Evolutionary conservation across 2,329 filamentous ascomycete genomes (phyloP).

Genomic region (Diaporthe velutina): DNA sequence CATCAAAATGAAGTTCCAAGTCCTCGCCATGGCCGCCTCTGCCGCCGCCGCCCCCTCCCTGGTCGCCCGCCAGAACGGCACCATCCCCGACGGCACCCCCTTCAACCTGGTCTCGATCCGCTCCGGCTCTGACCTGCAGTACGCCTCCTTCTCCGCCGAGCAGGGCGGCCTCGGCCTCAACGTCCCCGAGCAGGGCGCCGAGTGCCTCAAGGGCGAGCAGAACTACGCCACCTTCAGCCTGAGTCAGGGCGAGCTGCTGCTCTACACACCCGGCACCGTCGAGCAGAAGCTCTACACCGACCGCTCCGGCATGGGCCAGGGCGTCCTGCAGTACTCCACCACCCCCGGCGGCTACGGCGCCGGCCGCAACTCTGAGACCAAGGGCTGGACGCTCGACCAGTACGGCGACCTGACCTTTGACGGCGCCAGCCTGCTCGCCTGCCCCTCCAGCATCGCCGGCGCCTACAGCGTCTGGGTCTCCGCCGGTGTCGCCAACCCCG

Average conservation of each 20-base stretch:
- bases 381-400: conserved; percentile 60
- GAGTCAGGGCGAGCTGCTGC: conserved; percentile 57
- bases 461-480: conserved; percentile 57
- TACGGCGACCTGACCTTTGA: conserved; percentile 60
- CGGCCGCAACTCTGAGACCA: conserved; percentile 58
- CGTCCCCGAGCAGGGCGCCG: conserved; percentile 59
- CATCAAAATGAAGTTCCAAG: conserved; percentile 56
- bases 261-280: conserved; percentile 58
- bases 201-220: conserved; percentile 57
- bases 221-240: conserved; percentile 65
- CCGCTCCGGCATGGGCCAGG: conserved; percentile 70
- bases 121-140: conserved; percentile 64
- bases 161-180: conserved; percentile 58
- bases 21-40: conserved; percentile 59
- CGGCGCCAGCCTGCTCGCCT: conserved; percentile 62
- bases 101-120: conserved; percentile 66
- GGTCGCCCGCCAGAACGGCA: conserved; percentile 42
- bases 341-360: conserved; percentile 50
- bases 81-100: conserved; percentile 46
- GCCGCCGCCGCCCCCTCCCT: conserved; percentile 48
- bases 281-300: conserved; percentile 67
- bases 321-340: conserved; percentile 65
- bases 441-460: conserved; percentile 59
- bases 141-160: conserved; percentile 58
- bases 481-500: conserved; percentile 50